Conservation (phyloP, 2,329 filamentous ascomycete genomes). For the Cladophialophora exuberans region DNA sequence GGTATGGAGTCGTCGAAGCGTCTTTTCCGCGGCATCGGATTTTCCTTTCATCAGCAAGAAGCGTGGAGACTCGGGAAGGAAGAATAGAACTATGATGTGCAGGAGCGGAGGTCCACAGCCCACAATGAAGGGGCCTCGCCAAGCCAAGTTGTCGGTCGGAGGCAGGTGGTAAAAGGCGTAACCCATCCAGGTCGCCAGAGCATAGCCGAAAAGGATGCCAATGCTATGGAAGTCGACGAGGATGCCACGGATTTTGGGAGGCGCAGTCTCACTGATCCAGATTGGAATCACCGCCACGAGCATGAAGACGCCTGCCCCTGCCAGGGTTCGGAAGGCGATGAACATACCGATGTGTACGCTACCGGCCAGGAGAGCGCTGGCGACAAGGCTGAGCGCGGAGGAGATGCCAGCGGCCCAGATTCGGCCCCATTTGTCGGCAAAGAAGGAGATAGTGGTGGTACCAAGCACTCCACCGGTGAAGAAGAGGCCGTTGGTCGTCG, state of each 20-base stretch:
- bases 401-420: conserved; percentile 41
- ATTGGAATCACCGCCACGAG: neutral
- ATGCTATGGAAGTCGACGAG: neutral
- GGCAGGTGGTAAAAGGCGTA: conserved; percentile 17
- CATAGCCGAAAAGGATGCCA: neutral
- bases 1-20: conserved; percentile 6
- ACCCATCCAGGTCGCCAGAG: conserved; percentile 1
- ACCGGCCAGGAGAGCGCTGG: conserved; percentile 42
- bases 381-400: conserved; percentile 40
- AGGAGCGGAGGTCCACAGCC: conserved; percentile 1
- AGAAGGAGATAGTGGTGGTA: neutral
- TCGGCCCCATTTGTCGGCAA: conserved; percentile 39
- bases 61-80: conserved; percentile 19
- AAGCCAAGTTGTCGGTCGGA: conserved; percentile 16
- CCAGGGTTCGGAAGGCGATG: conserved; percentile 44
- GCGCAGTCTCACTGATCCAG: conserved; percentile 8
- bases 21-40: conserved; percentile 7
- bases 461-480: conserved; percentile 46
- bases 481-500: conserved; percentile 46
- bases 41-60: conserved; percentile 14
- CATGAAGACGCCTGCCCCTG: too few relatives aligned
- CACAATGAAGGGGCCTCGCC: conserved; percentile 18
- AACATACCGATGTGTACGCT: conserved; percentile 20
- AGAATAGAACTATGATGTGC: conserved; percentile 2
- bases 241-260: conserved; percentile 5